Base-by-base conservation (phyloP, 176 grass and related monocot genomes). In the Carex pumila region DNA sequence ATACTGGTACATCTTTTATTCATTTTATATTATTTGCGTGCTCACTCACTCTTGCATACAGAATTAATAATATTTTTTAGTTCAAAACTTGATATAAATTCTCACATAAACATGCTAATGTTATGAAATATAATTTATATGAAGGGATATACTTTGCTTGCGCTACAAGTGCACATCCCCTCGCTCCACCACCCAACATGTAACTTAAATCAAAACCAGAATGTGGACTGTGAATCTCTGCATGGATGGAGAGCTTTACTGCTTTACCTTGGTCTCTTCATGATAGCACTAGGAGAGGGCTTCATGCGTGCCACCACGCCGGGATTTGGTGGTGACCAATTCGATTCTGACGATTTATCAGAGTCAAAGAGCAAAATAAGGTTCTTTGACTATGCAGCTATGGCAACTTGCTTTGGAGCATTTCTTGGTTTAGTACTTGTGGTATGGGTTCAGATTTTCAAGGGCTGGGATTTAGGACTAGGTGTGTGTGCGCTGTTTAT, bases 91-190 rank as follows among this genome's bases (percentile, higher is more conserved):
- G n/a, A n/a, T n/a, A n/a, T n/a, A n/a, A n/a, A n/a, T n/a, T n/a
- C n/a, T n/a, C n/a, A n/a, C n/a, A n/a, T n/a, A 69, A 11, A 71
- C 9, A 47, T 45, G 39, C 41, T 72, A 17, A 71, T 72, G 5
- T 47, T 12, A 72, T 22, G n/a, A 49, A 25, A 7, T 47, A 11
- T 10, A 11, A 49, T 49, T 10, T 49, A 49, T 49, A 63, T 70
- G 43, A 78, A 90, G 88, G 88, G 85, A 52, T 87, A 80, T 60
- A 80, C 49, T 79, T 84, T 90, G 62, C 84, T 90, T 36, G 88
- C 79, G 34, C 30, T 90, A n/a, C 88, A 87, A 90, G 88, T 84
- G 78, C 25, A 87, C 70, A 43, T 87, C n/a, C 64, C 84, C 3
- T 86, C 84, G 1, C 80, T 87, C 50, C 80, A 19, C 12, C 57